Evolutionary conservation across 1,284 basidiomycete genomes (phyloP).

Genomic region (Cutaneotrichosporon sp.): DNA sequence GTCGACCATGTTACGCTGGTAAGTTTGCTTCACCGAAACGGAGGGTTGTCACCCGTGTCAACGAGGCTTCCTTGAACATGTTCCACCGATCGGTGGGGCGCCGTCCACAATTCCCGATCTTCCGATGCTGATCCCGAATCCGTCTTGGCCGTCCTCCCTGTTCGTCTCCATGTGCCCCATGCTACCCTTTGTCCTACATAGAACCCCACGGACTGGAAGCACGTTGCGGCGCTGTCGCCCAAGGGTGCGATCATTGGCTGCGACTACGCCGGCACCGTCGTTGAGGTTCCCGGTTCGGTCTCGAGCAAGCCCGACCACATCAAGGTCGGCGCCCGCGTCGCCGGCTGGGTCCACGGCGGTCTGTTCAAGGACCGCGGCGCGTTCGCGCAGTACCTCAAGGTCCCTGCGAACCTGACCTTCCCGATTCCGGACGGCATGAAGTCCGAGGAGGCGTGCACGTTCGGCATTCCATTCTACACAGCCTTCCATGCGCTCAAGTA

Average conservation of each 20-base stretch:
- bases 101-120: too few species aligned
- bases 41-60: too few species aligned
- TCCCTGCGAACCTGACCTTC: conserved; percentile 24
- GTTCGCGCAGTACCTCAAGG: conserved; percentile 50
- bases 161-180: too few species aligned
- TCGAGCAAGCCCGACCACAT: conserved; percentile 6
- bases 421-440: conserved; percentile 25
- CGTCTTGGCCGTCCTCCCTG: too few species aligned
- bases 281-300: conserved; percentile 22
- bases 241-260: conserved; percentile 15
- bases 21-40: too few species aligned
- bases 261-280: conserved; percentile 52
- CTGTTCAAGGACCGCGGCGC: conserved; percentile 41
- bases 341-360: conserved; percentile 52
- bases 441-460: conserved; percentile 49
- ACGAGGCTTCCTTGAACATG: too few species aligned
- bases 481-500: conserved; percentile 19
- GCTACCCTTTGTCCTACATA: background rate
- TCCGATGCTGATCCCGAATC: too few species aligned
- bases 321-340: conserved; percentile 51
- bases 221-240: conserved; percentile 8
- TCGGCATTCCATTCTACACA: conserved; percentile 41
- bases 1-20: conserved; percentile 39
- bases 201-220: conserved; percentile 48
- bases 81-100: too few species aligned